Evolutionary conservation across 768 basidiomycete genomes (phyloP), one percentile per base, ranked within the genome.

Genomic region (Dioszegia aurantiaca): DNA sequence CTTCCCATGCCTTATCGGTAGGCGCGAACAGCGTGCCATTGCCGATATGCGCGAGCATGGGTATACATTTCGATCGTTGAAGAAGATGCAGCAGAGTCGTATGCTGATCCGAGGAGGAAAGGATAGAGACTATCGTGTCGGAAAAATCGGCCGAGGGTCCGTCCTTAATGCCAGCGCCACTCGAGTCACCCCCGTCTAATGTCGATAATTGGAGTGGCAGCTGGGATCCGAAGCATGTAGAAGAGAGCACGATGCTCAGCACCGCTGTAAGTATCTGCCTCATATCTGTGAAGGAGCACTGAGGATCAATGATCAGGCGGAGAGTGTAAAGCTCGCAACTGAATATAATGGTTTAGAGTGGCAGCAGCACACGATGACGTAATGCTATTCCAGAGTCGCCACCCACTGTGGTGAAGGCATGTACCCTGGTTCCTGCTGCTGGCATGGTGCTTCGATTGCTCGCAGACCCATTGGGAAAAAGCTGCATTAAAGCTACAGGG

Each of bases 11-110:
- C 58, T 90, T 86, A 78, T 99, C 93, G 19, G 90, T 95, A 1
- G 95, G 95, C 1, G 95, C 95, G 70, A 97, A 98, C 45, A 99
- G 75, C 26, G 95, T 95, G 72, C 82, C 82, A 39, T 81, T 84
- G 58, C 88, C 85, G 64, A 99, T 85, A 64, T 81, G 84, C 76
- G 94, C 95, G 63, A 99, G 82, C 5, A 89, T 90, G 1, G 95
- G 95, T 54, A 99, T 85, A 62, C 98, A 86, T 59, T 86, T 85
- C 3, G 94, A 83, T 14, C 84, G 83, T 75, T 94, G 91, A 11
- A 98, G 81, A 14, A 97, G 83, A 21, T 72, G 72, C 17, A 98
- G 78, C 17, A 95, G 80, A 27, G 84, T 85, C 1, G 84, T 79
- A 70, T 90, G 93, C 77, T 94, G 86, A 1, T 84, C 79, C 68